Percentiles rank a stretch among this genome's conserved stretches.
phyloP scores from a whole-genome alignment of 2,329 filamentous ascomycete species.

The Fusarium pseudocircinatum region DNA sequence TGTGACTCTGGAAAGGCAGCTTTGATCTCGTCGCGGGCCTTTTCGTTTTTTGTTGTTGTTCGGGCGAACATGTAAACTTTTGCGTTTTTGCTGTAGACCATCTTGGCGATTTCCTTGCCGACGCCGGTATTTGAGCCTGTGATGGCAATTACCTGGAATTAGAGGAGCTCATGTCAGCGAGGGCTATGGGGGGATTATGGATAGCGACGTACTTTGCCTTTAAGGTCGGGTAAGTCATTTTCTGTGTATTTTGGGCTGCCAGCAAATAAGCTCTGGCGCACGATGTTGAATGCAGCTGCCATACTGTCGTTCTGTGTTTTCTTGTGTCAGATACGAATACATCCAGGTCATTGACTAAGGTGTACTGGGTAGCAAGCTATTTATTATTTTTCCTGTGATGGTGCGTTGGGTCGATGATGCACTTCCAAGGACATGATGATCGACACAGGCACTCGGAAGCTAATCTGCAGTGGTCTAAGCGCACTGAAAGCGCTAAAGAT shows the following conservation, averaged over 20 bases:
- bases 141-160: slow-evolving; percentile 62
- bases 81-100: slow-evolving; percentile 64
- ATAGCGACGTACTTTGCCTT: slow-evolving; percentile 57
- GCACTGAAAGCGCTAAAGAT: not conserved
- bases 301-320: not conserved
- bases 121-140: slow-evolving; percentile 54
- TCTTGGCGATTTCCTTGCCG: slow-evolving; percentile 60
- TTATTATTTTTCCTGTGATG: not conserved
- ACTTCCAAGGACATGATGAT: not conserved
- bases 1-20: slow-evolving; percentile 44
- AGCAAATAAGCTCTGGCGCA: slow-evolving; percentile 21
- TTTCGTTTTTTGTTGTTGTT: slow-evolving; percentile 52
- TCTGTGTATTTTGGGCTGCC: slow-evolving; percentile 38
- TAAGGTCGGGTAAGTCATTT: slow-evolving; percentile 71
- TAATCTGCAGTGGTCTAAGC: not conserved
- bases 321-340: accelerated
- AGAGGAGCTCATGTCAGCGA: too few species aligned
- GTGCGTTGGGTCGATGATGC: not conserved
- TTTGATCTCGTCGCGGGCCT: slow-evolving; percentile 56
- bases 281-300: not conserved
- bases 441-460: not conserved
- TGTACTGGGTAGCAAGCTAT: not conserved
- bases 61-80: slow-evolving; percentile 65
- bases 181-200: not conserved
- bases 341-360: accelerated